phyloP scores from a whole-genome alignment of 257 asterid species.

The Solanum arcanum region DNA sequence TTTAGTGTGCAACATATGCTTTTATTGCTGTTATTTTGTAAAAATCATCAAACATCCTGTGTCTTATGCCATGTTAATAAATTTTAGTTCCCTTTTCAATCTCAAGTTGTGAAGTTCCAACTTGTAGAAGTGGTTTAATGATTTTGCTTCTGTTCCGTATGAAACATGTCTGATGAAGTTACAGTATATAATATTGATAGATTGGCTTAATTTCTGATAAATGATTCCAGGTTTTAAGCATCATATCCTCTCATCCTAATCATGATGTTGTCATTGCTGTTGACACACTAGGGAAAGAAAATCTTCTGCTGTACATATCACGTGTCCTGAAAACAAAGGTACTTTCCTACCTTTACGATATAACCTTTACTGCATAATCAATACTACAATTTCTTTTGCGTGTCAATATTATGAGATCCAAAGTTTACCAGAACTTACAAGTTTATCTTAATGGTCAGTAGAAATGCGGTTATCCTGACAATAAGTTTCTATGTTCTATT shows the following conservation, averaged over 20 bases:
- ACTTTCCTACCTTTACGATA: neutral
- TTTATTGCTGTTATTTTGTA: neutral
- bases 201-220: conserved; percentile 2
- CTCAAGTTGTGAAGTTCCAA: neutral
- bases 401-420: neutral
- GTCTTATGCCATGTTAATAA: neutral
- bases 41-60: neutral
- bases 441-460: neutral
- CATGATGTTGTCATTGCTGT: conserved; percentile 66
- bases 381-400: neutral
- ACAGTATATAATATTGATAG: neutral
- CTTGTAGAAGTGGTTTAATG: neutral
- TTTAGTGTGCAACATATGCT: neutral
- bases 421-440: neutral
- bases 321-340: conserved; percentile 57
- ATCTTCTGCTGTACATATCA: conserved; percentile 62
- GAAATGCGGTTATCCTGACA: neutral
- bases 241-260: conserved; percentile 62
- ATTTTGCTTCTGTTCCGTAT: neutral
- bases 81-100: neutral
- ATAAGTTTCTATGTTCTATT: neutral
- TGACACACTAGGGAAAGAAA: conserved; percentile 86
- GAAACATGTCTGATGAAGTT: neutral
- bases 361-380: neutral
- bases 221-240: conserved; percentile 50